Conservation (phyloP, 768 basidiomycete species). For the Kwoniella sp. region DNA sequence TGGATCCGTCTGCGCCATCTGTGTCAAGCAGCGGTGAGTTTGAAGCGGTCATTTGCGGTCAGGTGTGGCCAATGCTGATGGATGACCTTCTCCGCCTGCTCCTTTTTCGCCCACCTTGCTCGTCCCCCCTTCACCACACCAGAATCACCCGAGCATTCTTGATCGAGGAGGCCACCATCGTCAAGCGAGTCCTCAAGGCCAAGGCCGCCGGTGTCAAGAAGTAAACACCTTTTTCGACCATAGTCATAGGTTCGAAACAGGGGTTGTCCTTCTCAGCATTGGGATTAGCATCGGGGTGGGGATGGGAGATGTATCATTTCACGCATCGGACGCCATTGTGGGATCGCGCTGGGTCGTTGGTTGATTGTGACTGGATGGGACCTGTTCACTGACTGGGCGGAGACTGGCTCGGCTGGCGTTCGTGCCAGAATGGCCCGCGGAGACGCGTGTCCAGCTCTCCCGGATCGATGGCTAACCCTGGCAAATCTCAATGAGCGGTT, state of each 20-base stretch:
- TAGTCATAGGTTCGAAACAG: not conserved
- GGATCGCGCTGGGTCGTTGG: not conserved
- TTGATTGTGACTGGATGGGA: too few species aligned
- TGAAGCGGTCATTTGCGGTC: not conserved
- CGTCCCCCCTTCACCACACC: constrained; percentile 3
- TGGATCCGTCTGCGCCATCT: constrained; percentile 92
- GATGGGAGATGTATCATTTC: constrained; percentile 1
- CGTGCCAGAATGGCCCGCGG: too few species aligned
- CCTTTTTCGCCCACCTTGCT: not conserved
- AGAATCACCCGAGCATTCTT: constrained; percentile 98
- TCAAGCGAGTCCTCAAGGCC: constrained; percentile 98
- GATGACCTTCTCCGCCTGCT: not conserved
- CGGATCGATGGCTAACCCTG: too few species aligned
- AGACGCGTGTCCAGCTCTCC: too few species aligned
- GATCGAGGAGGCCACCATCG: constrained; percentile 99
- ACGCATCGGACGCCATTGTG: not conserved
- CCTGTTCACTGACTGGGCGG: too few species aligned
- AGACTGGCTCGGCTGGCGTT: too few species aligned
- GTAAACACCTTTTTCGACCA: too few species aligned
- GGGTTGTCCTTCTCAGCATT: not conserved
- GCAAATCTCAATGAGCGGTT: too few species aligned
- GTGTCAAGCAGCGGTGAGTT: constrained; percentile 86
- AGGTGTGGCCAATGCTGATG: too few species aligned
- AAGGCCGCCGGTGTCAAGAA: constrained; percentile 54
- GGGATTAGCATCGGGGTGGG: not conserved